phyloP scores from a whole-genome alignment of 768 basidiomycete genomes.

The Rhodotorula sphaerocarpa region DNA sequence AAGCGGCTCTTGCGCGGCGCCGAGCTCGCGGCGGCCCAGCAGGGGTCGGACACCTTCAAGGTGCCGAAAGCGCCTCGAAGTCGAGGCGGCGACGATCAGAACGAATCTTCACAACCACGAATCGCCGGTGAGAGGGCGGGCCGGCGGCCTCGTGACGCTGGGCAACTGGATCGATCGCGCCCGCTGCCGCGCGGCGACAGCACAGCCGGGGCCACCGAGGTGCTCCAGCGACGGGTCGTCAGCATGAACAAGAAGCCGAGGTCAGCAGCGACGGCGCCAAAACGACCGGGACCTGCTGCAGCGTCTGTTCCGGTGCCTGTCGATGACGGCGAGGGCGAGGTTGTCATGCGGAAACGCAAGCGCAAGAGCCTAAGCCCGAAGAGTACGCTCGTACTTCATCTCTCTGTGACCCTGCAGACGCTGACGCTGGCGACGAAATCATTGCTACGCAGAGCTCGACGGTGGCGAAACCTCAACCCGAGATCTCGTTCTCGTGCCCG shows the following conservation, averaged over 20 bases:
- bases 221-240: conserved; percentile 24
- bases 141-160: background rate
- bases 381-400: conserved; percentile 14
- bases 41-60: conserved; percentile 22
- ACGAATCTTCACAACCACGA: background rate
- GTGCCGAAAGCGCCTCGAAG: conserved; percentile 7
- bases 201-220: background rate
- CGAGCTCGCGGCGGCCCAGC: background rate
- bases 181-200: conserved; percentile 19
- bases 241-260: conserved; percentile 7
- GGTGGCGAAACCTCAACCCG: too few species aligned
- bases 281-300: conserved; percentile 2
- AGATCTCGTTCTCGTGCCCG: conserved; percentile 28
- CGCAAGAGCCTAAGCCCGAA: conserved; percentile 25
- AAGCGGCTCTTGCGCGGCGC: conserved; percentile 24
- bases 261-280: background rate
- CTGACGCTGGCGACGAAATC: background rate
- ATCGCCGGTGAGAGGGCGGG: too few species aligned
- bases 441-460: conserved; percentile 2
- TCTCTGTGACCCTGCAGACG: too few species aligned
- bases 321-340: background rate
- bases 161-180: conserved; percentile 31
- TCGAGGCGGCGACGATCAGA: background rate
- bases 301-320: background rate
- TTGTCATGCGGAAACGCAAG: conserved; percentile 3